These are phyloP conservation scores for Rhodotorula glutinis DNA, from an alignment of 1,284 basidiomycete species.

Conservation along the genomic window DNA sequence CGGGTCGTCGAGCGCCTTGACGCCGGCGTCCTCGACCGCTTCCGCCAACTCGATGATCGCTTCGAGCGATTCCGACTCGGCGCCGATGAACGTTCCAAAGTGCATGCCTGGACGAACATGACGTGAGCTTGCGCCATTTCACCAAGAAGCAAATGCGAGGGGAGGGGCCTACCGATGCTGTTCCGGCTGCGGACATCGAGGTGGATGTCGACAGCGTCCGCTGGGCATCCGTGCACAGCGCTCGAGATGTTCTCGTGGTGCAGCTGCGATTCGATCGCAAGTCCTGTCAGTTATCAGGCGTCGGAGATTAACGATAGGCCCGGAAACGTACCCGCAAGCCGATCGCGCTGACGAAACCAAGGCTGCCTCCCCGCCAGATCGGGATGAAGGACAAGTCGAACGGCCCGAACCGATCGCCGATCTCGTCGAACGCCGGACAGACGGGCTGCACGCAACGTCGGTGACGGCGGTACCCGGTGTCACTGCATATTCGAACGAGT, in stretches of 20 bases:
- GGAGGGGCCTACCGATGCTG: conserved; percentile 32
- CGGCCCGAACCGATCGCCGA: conserved; percentile 42
- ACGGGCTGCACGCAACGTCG: conserved; percentile 28
- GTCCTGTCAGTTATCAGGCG: not conserved
- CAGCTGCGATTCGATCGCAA: conserved; percentile 24
- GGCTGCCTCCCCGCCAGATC: conserved; percentile 44
- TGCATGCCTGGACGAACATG: conserved; percentile 33
- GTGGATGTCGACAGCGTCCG: conserved; percentile 44
- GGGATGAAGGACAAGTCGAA: conserved; percentile 45
- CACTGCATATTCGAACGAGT: conserved; percentile 21
- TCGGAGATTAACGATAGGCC: no score
- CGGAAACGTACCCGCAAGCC: conserved; percentile 37
- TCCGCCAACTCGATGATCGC: conserved; percentile 39
- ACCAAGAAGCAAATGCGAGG: not conserved
- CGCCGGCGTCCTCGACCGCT: conserved; percentile 35
- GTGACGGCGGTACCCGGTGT: conserved; percentile 44
- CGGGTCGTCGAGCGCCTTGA: conserved; percentile 28
- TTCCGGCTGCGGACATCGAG: conserved; percentile 41
- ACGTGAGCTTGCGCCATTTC: not conserved
- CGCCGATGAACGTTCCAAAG: conserved; percentile 43
- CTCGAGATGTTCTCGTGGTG: conserved; percentile 41
- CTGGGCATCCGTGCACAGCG: conserved; percentile 41
- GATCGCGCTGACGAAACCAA: conserved; percentile 41
- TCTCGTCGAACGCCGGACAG: conserved; percentile 44
- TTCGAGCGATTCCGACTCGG: conserved; percentile 42